Evolutionary conservation across 129 eudicot species (phyloP).

Genomic region (Silybum marianum): DNA sequence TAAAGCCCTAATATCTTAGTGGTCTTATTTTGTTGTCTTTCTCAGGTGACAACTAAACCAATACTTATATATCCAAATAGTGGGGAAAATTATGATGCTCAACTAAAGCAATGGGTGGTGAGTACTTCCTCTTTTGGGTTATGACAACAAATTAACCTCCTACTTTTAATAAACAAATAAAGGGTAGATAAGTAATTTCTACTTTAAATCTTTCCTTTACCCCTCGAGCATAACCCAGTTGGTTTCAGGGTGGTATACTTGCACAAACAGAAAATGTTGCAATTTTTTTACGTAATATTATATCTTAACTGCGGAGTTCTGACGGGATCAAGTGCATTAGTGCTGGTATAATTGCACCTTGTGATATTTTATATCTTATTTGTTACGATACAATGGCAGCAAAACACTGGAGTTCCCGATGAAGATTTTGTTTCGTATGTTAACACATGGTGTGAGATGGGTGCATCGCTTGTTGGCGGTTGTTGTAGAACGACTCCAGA

Average conservation of each 20-base stretch:
- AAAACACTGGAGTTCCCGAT: conserved; percentile 74
- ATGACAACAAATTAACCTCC: not conserved
- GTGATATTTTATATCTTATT: conserved; percentile 9
- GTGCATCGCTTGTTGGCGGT: conserved; percentile 82
- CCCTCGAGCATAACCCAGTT: not conserved
- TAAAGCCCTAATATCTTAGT: not conserved
- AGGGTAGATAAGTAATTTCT: not conserved
- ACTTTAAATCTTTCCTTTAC: not conserved
- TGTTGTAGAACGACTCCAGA: conserved; percentile 91
- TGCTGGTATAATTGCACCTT: too few species aligned
- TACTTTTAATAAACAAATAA: not conserved
- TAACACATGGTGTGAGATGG: conserved; percentile 81
- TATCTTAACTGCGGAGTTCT: not conserved
- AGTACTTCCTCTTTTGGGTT: conserved; percentile 19
- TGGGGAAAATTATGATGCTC: conserved; percentile 74
- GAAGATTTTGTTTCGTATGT: conserved; percentile 88
- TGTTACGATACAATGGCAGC: conserved; percentile 39
- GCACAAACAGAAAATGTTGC: not conserved
- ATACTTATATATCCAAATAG: conserved; percentile 83
- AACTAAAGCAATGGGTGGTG: conserved; percentile 81
- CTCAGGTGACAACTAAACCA: conserved; percentile 72
- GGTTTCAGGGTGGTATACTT: not conserved
- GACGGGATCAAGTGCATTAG: too few species aligned
- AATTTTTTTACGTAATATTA: not conserved
- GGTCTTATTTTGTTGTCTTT: conserved; percentile 4